phyloP scores from a whole-genome alignment of 768 basidiomycete genomes.

The Boletus sp. region DNA sequence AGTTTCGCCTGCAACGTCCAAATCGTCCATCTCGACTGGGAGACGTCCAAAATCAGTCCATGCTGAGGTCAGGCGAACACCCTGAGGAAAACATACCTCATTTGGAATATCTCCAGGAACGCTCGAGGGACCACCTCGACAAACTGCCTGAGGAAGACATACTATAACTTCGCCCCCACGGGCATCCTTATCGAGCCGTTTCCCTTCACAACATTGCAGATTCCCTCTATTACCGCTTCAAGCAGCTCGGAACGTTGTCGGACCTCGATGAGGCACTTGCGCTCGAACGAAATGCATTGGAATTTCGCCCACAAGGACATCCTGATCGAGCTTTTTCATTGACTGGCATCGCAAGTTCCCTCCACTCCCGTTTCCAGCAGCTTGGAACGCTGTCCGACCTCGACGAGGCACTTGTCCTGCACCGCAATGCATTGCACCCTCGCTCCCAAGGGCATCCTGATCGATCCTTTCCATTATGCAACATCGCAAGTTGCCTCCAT shows the following conservation, averaged over 20 bases:
- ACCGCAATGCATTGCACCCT: background rate
- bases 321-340: background rate
- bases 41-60: too few species aligned
- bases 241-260: too few species aligned
- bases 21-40: slow-evolving; percentile 29
- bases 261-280: background rate
- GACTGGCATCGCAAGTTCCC: background rate
- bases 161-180: too few species aligned
- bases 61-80: too few species aligned
- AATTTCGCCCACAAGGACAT: background rate
- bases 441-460: background rate
- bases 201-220: too few species aligned
- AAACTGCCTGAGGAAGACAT: too few species aligned
- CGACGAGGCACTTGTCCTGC: background rate
- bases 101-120: too few species aligned
- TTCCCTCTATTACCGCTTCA: too few species aligned
- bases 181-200: too few species aligned
- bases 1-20: slow-evolving; percentile 31
- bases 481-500: background rate
- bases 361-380: background rate
- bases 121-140: too few species aligned
- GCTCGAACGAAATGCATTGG: background rate
- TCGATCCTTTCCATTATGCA: background rate
- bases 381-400: background rate
- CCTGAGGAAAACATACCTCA: too few species aligned